These are phyloP conservation scores for Carex parvula DNA, from an alignment of 176 grass and related monocot species.

Conservation along the genomic window DNA sequence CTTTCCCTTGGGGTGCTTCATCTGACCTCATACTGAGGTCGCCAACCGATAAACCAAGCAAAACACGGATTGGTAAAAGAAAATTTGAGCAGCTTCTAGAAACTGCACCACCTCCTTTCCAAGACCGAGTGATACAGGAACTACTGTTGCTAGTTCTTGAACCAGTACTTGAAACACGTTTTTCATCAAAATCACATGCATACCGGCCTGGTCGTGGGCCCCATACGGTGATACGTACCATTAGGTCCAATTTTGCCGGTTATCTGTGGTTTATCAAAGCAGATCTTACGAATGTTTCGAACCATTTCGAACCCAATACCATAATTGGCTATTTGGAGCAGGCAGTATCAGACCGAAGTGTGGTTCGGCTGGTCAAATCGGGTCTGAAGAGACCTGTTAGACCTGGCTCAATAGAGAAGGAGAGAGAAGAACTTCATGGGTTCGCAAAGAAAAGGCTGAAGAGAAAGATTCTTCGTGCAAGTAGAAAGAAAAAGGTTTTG, in stretches of 20 bases:
- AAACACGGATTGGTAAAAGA: conserved; percentile 58
- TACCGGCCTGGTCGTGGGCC: conserved; percentile 74
- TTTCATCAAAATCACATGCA: conserved; percentile 82
- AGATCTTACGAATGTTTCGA: conserved; percentile 54
- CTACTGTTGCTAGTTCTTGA: conserved; percentile 80
- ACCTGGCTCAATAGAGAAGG: conserved; percentile 33
- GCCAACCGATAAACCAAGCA: conserved; percentile 59
- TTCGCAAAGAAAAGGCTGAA: conserved; percentile 79
- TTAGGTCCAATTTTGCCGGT: conserved; percentile 75
- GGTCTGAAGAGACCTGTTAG: conserved; percentile 47
- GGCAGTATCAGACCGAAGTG: conserved; percentile 56
- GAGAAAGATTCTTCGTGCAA: conserved; percentile 76
- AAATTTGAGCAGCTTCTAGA: conserved; percentile 62
- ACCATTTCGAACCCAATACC: conserved; percentile 42
- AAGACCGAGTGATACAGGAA: conserved; percentile 86
- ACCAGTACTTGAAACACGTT: conserved; percentile 74
- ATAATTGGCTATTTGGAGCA: conserved; percentile 59
- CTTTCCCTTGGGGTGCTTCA: conserved; percentile 74
- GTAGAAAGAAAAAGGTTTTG: conserved; percentile 89
- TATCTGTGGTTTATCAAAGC: conserved; percentile 93
- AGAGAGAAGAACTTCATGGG: conserved; percentile 37
- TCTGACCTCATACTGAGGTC: conserved; percentile 70
- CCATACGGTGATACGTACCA: conserved; percentile 68
- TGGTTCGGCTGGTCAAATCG: conserved; percentile 73
- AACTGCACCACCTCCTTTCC: conserved; percentile 55